Conservation (phyloP, 176 grass and related monocot species). For the Secale cereale region DNA sequence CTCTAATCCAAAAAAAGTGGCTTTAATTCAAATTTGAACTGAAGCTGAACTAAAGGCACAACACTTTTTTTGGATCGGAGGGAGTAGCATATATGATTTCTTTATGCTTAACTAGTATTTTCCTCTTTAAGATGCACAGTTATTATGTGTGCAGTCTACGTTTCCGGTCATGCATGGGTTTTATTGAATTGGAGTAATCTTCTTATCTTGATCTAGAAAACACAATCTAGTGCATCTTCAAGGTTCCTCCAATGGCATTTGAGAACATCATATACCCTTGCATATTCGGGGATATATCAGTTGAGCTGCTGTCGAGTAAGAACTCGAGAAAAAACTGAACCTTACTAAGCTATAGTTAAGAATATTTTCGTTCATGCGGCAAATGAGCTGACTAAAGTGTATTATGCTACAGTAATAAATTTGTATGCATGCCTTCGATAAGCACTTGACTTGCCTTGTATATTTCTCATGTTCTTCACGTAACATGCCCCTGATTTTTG, state of each 20-base stretch:
- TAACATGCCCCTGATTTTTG: slow-evolving; percentile 6
- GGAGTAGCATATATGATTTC: not conserved
- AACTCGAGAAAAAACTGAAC: not conserved
- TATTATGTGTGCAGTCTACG: not conserved
- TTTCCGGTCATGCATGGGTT: not conserved
- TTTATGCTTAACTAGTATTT: not conserved
- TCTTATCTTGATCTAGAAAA: not conserved
- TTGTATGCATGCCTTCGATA: not conserved
- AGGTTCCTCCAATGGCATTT: slow-evolving; percentile 10
- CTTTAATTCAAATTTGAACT: too few relatives aligned
- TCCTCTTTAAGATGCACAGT: not conserved
- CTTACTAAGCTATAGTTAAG: not conserved
- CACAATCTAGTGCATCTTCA: not conserved
- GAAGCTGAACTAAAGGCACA: too few relatives aligned
- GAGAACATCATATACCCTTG: not conserved
- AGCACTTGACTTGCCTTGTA: not conserved
- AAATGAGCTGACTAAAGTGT: not conserved
- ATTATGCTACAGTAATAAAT: not conserved
- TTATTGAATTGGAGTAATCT: not conserved
- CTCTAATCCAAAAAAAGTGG: too few relatives aligned
- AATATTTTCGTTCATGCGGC: slow-evolving; percentile 4
- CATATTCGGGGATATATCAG: not conserved
- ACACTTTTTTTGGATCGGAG: too few relatives aligned
- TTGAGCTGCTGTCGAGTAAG: not conserved
- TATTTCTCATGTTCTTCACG: not conserved